Conservation (phyloP, 2,329 filamentous ascomycete species). For the Xylaria sp. region DNA sequence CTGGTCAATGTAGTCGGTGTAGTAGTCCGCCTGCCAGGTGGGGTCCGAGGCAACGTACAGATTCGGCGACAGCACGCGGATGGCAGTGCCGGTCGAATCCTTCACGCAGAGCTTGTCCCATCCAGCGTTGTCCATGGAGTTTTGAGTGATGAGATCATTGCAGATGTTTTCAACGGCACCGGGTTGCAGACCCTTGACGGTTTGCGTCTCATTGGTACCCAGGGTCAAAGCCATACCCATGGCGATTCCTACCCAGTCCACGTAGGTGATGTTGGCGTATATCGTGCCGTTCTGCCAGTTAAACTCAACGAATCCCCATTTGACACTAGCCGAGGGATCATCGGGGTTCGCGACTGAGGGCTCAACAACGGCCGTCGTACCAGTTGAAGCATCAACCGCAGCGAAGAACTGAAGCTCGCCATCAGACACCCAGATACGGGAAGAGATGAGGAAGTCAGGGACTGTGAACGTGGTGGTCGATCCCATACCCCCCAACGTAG, state of each 20-base stretch:
- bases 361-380: constrained; percentile 56
- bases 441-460: constrained; percentile 55
- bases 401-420: constrained; percentile 56
- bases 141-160: constrained; percentile 54
- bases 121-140: constrained; percentile 52
- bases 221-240: constrained; percentile 61
- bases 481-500: constrained; percentile 53
- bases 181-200: constrained; percentile 54
- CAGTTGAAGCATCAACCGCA: constrained; percentile 44
- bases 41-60: constrained; percentile 53
- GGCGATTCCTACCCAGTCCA: constrained; percentile 63
- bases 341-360: constrained; percentile 58
- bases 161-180: constrained; percentile 56
- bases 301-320: constrained; percentile 64
- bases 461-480: constrained; percentile 53
- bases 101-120: constrained; percentile 61
- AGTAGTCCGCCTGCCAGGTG: constrained; percentile 56
- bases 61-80: constrained; percentile 60
- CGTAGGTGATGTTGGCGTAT: constrained; percentile 62
- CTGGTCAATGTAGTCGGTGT: constrained; percentile 57
- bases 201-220: constrained; percentile 52
- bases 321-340: constrained; percentile 57
- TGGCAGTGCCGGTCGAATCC: constrained; percentile 49
- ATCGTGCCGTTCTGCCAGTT: constrained; percentile 54
- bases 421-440: constrained; percentile 57